Conservation (phyloP, 129 eudicot species). For the Apium graveolens region DNA sequence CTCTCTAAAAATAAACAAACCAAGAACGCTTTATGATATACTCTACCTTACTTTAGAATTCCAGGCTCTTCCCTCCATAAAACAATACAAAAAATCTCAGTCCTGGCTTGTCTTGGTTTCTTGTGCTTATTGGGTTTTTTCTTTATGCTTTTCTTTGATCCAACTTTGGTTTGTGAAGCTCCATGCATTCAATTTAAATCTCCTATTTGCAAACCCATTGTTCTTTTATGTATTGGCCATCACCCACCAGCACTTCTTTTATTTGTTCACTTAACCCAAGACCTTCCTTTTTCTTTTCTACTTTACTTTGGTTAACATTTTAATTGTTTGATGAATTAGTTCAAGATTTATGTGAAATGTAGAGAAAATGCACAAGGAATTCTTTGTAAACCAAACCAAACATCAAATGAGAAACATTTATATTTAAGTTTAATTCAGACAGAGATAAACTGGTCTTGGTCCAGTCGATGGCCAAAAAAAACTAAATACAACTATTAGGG, state of each 20-base stretch:
- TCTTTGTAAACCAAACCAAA: neutral
- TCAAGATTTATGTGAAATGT: neutral
- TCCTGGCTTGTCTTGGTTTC: constrained; percentile 5
- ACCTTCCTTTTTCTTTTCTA: neutral
- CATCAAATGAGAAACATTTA: neutral
- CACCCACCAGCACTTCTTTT: neutral
- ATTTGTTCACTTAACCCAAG: constrained; percentile 6
- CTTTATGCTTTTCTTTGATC: constrained; percentile 14
- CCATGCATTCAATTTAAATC: neutral
- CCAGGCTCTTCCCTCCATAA: constrained; percentile 6
- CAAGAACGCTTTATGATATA: constrained; percentile 6
- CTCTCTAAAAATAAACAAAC: constrained; percentile 7
- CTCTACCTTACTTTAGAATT: constrained; percentile 1
- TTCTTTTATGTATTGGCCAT: neutral
- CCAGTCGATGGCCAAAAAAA: constrained; percentile 1
- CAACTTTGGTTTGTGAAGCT: constrained; percentile 12
- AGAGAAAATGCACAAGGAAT: neutral
- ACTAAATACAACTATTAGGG: neutral
- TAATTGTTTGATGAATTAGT: neutral
- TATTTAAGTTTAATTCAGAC: neutral
- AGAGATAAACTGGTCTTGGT: constrained; percentile 9
- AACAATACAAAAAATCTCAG: constrained; percentile 10
- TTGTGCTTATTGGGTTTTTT: constrained; percentile 4
- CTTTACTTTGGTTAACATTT: neutral
- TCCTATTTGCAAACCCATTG: neutral